Conservation (phyloP, 75 land plant genomes). For the Chamaecyparis obtusa region DNA sequence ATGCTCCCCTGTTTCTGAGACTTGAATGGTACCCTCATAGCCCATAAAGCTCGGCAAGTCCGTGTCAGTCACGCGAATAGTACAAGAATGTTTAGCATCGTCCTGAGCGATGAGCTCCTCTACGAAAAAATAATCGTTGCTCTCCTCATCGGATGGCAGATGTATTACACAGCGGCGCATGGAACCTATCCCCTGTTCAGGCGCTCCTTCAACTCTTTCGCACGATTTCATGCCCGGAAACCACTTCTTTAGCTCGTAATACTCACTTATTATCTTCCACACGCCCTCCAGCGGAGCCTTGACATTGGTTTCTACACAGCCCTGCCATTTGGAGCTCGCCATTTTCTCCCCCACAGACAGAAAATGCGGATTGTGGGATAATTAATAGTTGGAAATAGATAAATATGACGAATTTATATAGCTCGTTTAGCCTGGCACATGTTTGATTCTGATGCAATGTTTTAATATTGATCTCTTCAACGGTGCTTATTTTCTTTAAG, state of each 20-base stretch:
- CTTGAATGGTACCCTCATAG: too few relatives aligned
- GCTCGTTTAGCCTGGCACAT: too few relatives aligned
- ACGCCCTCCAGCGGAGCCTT: conserved; percentile 25
- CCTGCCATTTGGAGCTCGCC: conserved; percentile 36
- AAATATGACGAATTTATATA: too few relatives aligned
- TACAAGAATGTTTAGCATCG: neutral
- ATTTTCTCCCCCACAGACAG: too few relatives aligned
- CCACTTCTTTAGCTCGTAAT: conserved; percentile 38
- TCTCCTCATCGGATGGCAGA: too few relatives aligned
- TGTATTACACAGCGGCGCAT: too few relatives aligned
- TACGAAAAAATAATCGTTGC: neutral
- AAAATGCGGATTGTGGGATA: too few relatives aligned
- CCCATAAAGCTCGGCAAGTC: neutral
- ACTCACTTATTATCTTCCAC: conserved; percentile 44
- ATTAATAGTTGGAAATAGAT: too few relatives aligned
- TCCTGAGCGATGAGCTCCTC: neutral
- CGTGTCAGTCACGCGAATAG: neutral
- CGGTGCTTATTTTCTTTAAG: too few relatives aligned
- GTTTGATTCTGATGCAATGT: too few relatives aligned
- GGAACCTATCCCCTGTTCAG: neutral
- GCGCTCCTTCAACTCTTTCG: conserved; percentile 18
- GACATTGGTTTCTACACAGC: conserved; percentile 15
- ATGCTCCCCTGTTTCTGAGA: too few relatives aligned
- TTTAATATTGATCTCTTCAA: too few relatives aligned
- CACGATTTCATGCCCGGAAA: conserved; percentile 27